Percentiles rank a stretch among this genome's conserved stretches.
Evolutionary conservation across 208 protist genomes (phyloP).

Genomic region (Leishmania mexicana): DNA sequence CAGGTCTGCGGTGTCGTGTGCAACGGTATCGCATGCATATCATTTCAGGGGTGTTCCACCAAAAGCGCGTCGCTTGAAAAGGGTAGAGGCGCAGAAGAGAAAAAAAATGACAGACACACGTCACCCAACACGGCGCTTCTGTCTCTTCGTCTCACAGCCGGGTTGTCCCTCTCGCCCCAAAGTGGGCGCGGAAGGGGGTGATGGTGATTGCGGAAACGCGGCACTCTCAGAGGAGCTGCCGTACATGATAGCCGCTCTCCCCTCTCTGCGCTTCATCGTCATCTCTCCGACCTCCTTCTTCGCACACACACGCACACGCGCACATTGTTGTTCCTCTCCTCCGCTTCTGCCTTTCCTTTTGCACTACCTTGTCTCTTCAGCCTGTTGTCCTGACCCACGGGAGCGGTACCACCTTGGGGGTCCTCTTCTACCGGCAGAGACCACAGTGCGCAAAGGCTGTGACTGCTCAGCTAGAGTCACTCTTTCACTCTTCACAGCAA

Average conservation of each 20-base stretch:
- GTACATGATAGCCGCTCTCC: not conserved
- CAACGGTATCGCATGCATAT: not conserved
- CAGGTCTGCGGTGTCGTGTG: not conserved
- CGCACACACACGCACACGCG: not conserved
- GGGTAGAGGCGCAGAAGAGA: not conserved
- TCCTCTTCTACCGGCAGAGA: not conserved
- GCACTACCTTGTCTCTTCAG: constrained; percentile 1
- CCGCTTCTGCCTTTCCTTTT: not conserved
- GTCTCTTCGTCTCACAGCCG: not conserved
- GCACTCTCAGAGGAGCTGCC: not conserved
- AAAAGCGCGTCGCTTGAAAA: not conserved
- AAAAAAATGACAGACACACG: not conserved
- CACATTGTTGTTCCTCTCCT: not conserved
- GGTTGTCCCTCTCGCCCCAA: not conserved
- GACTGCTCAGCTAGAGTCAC: too few species aligned
- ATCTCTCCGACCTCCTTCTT: not conserved
- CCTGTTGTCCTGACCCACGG: not conserved
- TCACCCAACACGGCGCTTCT: not conserved
- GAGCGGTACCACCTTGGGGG: not conserved
- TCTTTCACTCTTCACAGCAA: not conserved
- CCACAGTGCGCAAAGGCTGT: not conserved
- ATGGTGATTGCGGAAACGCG: not conserved
- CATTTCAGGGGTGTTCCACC: not conserved
- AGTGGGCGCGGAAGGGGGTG: not conserved
- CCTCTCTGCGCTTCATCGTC: not conserved